Base-by-base conservation (phyloP, 2,329 filamentous ascomycete species). In the Pleomassaria siparia region DNA sequence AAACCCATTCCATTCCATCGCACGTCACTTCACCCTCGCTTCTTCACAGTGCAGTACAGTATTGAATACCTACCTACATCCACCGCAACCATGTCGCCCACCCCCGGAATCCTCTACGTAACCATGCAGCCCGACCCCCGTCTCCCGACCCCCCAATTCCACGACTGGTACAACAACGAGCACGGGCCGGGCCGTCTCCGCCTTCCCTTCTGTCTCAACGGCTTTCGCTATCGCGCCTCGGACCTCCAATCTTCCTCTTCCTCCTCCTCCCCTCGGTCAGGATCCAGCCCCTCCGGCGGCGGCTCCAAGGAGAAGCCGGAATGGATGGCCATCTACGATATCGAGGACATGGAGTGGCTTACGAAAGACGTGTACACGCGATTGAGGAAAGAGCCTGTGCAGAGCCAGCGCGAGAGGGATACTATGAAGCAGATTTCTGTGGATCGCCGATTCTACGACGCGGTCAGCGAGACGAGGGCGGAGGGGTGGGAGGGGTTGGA, bases 91-190 rank as follows among this genome's bases (percentile, higher is more conserved):
- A 79, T 78, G 74, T 66, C 74, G 44, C 62, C 76, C 71, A 45
- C 81, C 81, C 58, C 62, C 9, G 89, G 89, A 50, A 83, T 91
- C 62, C 84, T 95, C 64, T 90, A 86, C 69, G 90, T 95, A 58
- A 91, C 88, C 13, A 95, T 95, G 86, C 85, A 91, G 72, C 89
- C 89, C 60, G 79, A 81, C 68, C 76, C 81, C 47, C 80, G 79
- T 56, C 78, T 90, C 59, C 76, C 85, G 46, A 72, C 80, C 40
- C 77, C 82, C 53, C 83, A 88, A 62, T 95, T 95, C 73, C 87
- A 95, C 71, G 89, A 95, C 68, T 70, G 67, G 67, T 95, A 95
- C 76, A 91, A 95, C 75, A 94, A 91, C 71, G 90, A 95, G 74
- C 90, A 95, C 73, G 90, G 90, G 44, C 90, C 90, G 15, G 82